Base-by-base conservation (phyloP, 257 asterid species). In the Solanum peruvianum region DNA sequence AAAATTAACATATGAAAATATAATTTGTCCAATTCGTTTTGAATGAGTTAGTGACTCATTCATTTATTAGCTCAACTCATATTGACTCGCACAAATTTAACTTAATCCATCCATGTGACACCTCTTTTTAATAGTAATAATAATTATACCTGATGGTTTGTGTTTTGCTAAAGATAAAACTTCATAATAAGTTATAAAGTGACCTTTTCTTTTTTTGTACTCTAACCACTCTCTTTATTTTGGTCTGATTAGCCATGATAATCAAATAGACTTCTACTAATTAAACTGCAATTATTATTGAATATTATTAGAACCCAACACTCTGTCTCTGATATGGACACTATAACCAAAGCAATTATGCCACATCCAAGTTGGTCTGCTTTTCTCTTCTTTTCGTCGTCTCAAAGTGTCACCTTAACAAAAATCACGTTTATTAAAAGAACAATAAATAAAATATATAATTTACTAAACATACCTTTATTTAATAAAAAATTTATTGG, bases 1-100 rank as follows among this genome's bases (percentile, higher is more conserved):
- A 64, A 64, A 64, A 64, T n/a, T 64, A 64, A 2, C 15, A 11
- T 64, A 1, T 11, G 0, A 64, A n/a, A 64, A n/a, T 5, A n/a
- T 11, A n/a, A n/a, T 64, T n/a, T 1, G 27, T 58, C 0, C 15
- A 11, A n/a, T 10, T 1, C 6, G 0, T 62, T 23, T 60, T n/a
- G 2, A 2, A 1, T 64, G 11, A 2, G 4, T n/a, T n/a, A 23
- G 14, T 20, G 2, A 56, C 11, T 7, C 2, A n/a, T 1, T 56
- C 0, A 56, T 44, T 44, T 56, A 56, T 56, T 2, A 56, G 25
- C 4, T 56, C 25, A 56, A 20, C 1, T 56, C 1, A 56, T 56
- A 56, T 56, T 20, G 27, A 58, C 13, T 21, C 5, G 1, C 12
- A 20, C 6, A 62, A 62, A n/a, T 62, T 62, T n/a, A 62, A 62